Percentiles rank a stretch among this genome's conserved stretches.
Conservation (phyloP, 1,284 basidiomycete species). For the Leccinum variabile region DNA sequence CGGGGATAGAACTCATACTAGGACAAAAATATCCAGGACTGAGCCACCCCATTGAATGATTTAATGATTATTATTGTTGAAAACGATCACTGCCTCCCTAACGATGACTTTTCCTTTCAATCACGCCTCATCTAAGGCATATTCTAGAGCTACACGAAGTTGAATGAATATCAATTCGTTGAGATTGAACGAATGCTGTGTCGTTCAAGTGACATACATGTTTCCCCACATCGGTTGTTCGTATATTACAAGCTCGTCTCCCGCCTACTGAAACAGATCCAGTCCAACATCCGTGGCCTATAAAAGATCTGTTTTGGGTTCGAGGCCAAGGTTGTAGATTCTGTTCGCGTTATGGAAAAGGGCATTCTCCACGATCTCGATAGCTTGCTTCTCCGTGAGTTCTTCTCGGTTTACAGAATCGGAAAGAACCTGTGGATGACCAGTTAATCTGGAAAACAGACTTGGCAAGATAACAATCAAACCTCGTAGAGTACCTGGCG, state of each 20-base stretch:
- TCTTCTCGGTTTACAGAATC: conserved; percentile 25
- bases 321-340: conserved; percentile 28
- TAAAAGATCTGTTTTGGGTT: conserved; percentile 26
- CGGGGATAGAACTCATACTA: too few relatives aligned
- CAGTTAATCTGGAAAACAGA: background rate
- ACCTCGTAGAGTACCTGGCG: conserved; percentile 62
- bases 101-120: too few relatives aligned
- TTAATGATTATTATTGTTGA: too few relatives aligned
- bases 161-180: background rate
- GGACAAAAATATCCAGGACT: too few relatives aligned
- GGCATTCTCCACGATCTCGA: conserved; percentile 27
- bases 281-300: background rate
- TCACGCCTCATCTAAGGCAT: too few relatives aligned
- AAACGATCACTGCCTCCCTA: too few relatives aligned
- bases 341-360: conserved; percentile 36
- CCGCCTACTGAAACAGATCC: background rate
- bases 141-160: too few relatives aligned
- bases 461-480: background rate
- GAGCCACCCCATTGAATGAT: too few relatives aligned
- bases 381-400: conserved; percentile 29
- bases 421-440: conserved; percentile 24
- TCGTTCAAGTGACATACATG: background rate
- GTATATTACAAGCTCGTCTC: background rate
- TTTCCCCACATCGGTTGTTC: background rate
- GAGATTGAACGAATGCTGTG: background rate